These are phyloP conservation scores for Phytophthora parvispora DNA, from an alignment of 352 stramenopile genomes.

Conservation along the genomic window DNA sequence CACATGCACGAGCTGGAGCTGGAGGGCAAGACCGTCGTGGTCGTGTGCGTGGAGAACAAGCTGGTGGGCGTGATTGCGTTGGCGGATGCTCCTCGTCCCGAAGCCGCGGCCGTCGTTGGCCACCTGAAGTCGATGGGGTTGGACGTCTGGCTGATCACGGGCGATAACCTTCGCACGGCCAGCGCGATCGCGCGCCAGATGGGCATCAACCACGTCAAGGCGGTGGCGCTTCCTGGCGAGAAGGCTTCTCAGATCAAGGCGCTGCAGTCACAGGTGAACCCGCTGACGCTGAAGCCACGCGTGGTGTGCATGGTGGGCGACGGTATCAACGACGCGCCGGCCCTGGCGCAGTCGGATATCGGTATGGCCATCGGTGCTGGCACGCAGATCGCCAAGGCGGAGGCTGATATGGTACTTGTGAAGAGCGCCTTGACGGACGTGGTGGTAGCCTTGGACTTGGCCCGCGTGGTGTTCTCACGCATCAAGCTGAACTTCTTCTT, in stretches of 20 bases:
- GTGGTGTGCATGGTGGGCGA: conserved; percentile 95
- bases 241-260: conserved; percentile 95
- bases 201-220: conserved; percentile 90
- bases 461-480: conserved; percentile 82
- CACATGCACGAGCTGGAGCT: conserved; percentile 89
- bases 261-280: conserved; percentile 76
- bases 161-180: conserved; percentile 95
- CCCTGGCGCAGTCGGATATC: conserved; percentile 93
- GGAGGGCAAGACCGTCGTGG: conserved; percentile 89
- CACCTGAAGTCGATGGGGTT: conserved; percentile 85
- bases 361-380: conserved; percentile 94
- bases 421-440: conserved; percentile 88
- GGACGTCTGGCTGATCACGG: conserved; percentile 90
- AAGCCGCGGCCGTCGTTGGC: conserved; percentile 79
- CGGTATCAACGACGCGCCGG: conserved; percentile 97
- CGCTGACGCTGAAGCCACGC: conserved; percentile 76
- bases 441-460: conserved; percentile 86
- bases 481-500: conserved; percentile 93
- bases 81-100: conserved; percentile 77
- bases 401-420: conserved; percentile 92
- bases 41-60: conserved; percentile 76
- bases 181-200: conserved; percentile 91
- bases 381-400: conserved; percentile 91
- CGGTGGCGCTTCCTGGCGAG: conserved; percentile 93
- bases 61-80: conserved; percentile 83